phyloP scores from a whole-genome alignment of 345 rosid genomes.

The Ceriops zippeliana region DNA sequence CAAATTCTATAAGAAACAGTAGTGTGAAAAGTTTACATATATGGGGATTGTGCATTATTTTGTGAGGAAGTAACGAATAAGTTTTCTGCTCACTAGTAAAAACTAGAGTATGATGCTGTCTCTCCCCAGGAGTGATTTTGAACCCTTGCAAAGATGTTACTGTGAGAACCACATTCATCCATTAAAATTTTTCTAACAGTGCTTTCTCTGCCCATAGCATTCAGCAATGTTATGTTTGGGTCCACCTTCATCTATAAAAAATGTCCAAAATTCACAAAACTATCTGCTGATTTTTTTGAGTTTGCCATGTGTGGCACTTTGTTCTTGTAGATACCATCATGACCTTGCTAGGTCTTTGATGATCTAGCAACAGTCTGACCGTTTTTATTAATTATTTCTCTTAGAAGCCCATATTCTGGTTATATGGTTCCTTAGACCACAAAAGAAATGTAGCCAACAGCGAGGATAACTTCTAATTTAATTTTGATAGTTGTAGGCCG shows the following conservation, averaged over 20 bases:
- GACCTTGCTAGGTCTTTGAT: neutral
- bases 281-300: neutral
- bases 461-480: neutral
- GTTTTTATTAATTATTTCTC: too few species aligned
- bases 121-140: too few species aligned
- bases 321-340: neutral
- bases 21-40: too few species aligned
- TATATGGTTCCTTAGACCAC: neutral
- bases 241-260: neutral
- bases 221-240: neutral
- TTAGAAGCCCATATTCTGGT: neutral
- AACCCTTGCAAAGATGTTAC: too few species aligned
- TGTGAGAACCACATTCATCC: too few species aligned
- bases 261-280: neutral
- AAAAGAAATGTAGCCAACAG: neutral
- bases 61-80: too few species aligned
- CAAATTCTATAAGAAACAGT: too few species aligned
- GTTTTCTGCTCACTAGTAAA: too few species aligned
- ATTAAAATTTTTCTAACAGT: too few species aligned
- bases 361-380: neutral
- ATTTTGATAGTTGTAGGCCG: slow-evolving; percentile 41
- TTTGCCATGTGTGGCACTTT: neutral
- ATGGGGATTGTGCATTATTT: too few species aligned
- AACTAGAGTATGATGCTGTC: too few species aligned
- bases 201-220: neutral